These are phyloP conservation scores for Cubamyces lactineus DNA, from an alignment of 768 basidiomycete species.

Conservation along the genomic window DNA sequence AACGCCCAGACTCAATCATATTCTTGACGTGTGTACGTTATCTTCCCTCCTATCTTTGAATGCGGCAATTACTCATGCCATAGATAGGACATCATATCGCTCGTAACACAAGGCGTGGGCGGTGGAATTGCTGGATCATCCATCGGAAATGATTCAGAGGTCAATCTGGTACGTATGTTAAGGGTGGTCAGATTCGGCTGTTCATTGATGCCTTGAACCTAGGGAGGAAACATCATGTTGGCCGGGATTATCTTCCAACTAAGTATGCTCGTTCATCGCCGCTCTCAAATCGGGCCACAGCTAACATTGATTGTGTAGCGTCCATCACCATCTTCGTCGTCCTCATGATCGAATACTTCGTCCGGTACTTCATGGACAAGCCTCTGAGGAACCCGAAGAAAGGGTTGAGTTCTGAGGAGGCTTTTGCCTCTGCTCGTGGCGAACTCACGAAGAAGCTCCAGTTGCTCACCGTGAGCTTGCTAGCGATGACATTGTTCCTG, in stretches of 20 bases:
- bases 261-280: slow-evolving; percentile 17
- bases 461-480: slow-evolving; percentile 11
- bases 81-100: slow-evolving; percentile 53
- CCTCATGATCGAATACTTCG: slow-evolving; percentile 5
- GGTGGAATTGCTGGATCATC: slow-evolving; percentile 52
- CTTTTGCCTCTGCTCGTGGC: background rate
- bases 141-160: slow-evolving; percentile 14
- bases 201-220: background rate
- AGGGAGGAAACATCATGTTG: slow-evolving; percentile 32
- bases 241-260: slow-evolving; percentile 56
- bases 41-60: background rate
- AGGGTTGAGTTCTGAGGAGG: background rate
- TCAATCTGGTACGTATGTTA: background rate
- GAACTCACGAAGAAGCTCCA: background rate
- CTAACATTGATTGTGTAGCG: background rate
- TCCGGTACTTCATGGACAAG: slow-evolving; percentile 10
- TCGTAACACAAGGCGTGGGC: slow-evolving; percentile 66
- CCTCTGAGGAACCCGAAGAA: slow-evolving; percentile 1
- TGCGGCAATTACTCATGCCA: background rate
- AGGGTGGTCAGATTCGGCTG: background rate
- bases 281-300: background rate
- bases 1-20: slow-evolving; percentile 42
- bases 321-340: slow-evolving; percentile 17
- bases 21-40: slow-evolving; percentile 42
- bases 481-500: slow-evolving; percentile 10